Percentiles rank a stretch among this genome's conserved stretches.
phyloP scores from a whole-genome alignment of 2,329 filamentous ascomycete genomes.

The Alternaria metachromatica region DNA sequence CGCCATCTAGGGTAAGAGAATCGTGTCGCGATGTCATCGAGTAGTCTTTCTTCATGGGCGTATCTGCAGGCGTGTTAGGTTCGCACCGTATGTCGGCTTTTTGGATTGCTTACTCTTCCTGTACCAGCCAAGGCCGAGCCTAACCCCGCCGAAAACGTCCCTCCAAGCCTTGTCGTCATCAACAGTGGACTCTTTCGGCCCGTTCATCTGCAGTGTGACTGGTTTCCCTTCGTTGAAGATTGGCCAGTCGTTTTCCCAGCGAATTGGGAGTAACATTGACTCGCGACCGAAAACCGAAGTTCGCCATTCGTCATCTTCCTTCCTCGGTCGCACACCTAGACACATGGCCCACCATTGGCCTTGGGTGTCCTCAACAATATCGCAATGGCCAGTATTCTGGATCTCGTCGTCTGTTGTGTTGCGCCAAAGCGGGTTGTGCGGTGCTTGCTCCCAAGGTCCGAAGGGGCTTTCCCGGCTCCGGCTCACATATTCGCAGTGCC shows the following conservation, averaged over 20 bases:
- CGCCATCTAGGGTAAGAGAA: slow-evolving; percentile 58
- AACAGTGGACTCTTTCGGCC: slow-evolving; percentile 16
- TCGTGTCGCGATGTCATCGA: slow-evolving; percentile 55
- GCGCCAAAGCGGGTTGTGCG: slow-evolving; percentile 47
- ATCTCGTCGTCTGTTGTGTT: slow-evolving; percentile 44
- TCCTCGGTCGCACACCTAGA: slow-evolving; percentile 34
- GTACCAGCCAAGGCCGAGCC: slow-evolving; percentile 20
- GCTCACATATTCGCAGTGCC: slow-evolving; percentile 58
- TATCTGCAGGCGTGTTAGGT: slow-evolving; percentile 55
- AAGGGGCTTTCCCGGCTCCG: slow-evolving; percentile 54
- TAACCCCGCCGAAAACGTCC: slow-evolving; percentile 10
- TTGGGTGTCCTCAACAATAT: slow-evolving; percentile 32
- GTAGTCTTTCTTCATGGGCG: slow-evolving; percentile 56
- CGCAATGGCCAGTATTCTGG: slow-evolving; percentile 36
- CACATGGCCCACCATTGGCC: slow-evolving; percentile 46
- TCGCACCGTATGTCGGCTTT: slow-evolving; percentile 17
- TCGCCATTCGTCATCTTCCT: slow-evolving; percentile 4
- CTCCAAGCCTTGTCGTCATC: slow-evolving; percentile 17
- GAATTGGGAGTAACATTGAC: slow-evolving; percentile 58
- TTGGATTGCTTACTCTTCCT: slow-evolving; percentile 25
- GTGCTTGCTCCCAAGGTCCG: slow-evolving; percentile 46
- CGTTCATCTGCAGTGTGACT: slow-evolving; percentile 48
- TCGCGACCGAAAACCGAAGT: slow-evolving; percentile 50
- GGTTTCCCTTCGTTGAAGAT: slow-evolving; percentile 58
- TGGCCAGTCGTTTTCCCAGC: slow-evolving; percentile 61